These are phyloP conservation scores for Aspergillus sp. DNA, from an alignment of 2,329 filamentous ascomycete genomes.

Conservation along the genomic window DNA sequence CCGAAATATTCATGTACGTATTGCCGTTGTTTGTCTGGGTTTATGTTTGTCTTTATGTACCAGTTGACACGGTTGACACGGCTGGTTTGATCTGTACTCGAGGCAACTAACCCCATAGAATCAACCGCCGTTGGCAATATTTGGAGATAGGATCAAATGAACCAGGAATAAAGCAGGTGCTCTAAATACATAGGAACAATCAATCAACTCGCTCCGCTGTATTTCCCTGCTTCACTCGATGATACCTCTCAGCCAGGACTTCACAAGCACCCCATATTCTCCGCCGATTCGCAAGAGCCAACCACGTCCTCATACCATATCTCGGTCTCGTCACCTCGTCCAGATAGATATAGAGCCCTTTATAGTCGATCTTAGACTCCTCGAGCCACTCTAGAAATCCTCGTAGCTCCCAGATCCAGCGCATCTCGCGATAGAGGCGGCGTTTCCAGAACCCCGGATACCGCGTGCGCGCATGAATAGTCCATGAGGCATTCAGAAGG, in stretches of 20 bases:
- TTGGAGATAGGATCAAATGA: background rate
- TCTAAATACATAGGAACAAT: background rate
- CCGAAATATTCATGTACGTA: background rate
- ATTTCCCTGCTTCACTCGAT: background rate
- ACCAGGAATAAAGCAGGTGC: too few species aligned
- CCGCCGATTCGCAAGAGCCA: background rate
- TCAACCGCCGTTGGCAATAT: background rate
- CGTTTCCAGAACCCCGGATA: background rate
- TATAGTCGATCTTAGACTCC: background rate
- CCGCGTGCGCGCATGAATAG: background rate
- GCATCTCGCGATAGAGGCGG: background rate
- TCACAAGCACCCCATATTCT: background rate
- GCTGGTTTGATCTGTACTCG: background rate
- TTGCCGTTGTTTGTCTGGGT: background rate
- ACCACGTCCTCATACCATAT: background rate
- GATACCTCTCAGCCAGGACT: background rate
- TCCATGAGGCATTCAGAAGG: background rate
- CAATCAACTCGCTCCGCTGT: background rate
- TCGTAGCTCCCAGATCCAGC: background rate
- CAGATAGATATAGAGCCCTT: background rate
- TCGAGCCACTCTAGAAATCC: background rate
- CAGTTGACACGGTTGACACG: background rate
- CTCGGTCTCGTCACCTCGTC: background rate
- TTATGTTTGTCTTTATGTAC: too few species aligned
- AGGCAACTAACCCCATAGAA: too few species aligned